Percentiles rank a stretch among this genome's conserved stretches.
These are phyloP conservation scores for Macadamia integrifolia DNA, from an alignment of 164 flowering plant species.

Conservation along the genomic window DNA sequence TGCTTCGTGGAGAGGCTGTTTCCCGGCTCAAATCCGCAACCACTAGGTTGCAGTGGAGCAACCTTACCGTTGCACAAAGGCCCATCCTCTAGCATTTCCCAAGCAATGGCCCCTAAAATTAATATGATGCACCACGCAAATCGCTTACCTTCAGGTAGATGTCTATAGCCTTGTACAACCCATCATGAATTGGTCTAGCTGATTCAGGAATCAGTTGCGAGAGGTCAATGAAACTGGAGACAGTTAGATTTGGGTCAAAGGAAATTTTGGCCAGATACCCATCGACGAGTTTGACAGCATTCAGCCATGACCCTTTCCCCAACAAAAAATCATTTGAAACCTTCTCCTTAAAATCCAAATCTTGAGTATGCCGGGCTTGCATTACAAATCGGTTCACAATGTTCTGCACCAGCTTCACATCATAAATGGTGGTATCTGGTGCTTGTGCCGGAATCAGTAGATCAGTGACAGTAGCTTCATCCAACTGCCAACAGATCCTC, in stretches of 20 bases:
- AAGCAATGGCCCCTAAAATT: neutral
- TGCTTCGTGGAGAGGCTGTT: too few species aligned
- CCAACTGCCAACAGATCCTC: slow-evolving; percentile 53
- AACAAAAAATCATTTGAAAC: slow-evolving; percentile 27
- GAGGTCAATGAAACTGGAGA: slow-evolving; percentile 45
- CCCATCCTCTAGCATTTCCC: too few species aligned
- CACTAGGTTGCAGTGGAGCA: too few species aligned
- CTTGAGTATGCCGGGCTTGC: slow-evolving; percentile 22
- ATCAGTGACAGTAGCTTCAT: slow-evolving; percentile 69
- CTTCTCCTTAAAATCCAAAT: slow-evolving; percentile 23
- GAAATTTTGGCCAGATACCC: slow-evolving; percentile 71
- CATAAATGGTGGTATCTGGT: slow-evolving; percentile 46
- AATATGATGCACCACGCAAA: neutral
- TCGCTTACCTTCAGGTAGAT: slow-evolving; percentile 63
- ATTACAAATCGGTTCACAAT: slow-evolving; percentile 41
- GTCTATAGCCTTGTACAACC: slow-evolving; percentile 72
- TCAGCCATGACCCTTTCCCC: slow-evolving; percentile 42
- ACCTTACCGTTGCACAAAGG: too few species aligned
- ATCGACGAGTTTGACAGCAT: slow-evolving; percentile 58
- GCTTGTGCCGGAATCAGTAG: slow-evolving; percentile 62
- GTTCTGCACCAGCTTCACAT: slow-evolving; percentile 54
- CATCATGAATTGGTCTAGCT: slow-evolving; percentile 75
- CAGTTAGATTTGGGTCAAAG: slow-evolving; percentile 47
- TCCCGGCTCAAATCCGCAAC: too few species aligned
- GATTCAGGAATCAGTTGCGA: slow-evolving; percentile 51